Conservation (phyloP, 805 yeast species). For the Saccharomycopsis microspora region DNA sequence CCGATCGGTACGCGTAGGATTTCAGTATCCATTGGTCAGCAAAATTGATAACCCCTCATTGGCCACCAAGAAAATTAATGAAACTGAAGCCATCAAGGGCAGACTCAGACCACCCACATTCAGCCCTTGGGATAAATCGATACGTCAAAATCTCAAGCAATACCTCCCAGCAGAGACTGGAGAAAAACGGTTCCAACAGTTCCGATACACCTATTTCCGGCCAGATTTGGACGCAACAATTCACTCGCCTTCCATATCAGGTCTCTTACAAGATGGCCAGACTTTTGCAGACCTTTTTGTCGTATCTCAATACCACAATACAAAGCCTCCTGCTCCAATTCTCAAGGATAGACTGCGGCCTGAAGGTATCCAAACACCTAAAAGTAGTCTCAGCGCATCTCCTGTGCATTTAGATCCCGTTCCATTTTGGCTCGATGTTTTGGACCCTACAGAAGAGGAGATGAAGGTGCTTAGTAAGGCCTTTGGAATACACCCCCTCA, state of each 20-base stretch:
- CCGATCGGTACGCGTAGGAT: constrained; percentile 7
- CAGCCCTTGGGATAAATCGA: constrained; percentile 55
- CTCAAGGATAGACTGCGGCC: constrained; percentile 10
- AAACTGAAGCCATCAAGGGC: constrained; percentile 45
- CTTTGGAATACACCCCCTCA: constrained; percentile 90
- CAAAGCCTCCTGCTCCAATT: constrained; percentile 12
- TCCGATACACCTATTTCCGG: constrained; percentile 84
- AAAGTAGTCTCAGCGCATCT: neutral
- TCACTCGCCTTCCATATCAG: constrained; percentile 82
- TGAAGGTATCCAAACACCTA: constrained; percentile 8
- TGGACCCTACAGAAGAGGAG: constrained; percentile 92
- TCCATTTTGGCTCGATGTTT: constrained; percentile 90
- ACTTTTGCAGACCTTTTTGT: constrained; percentile 53
- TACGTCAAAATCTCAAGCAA: constrained; percentile 4
- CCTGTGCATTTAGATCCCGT: constrained; percentile 27
- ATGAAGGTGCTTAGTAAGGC: constrained; percentile 86
- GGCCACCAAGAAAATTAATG: constrained; percentile 29
- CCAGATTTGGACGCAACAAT: constrained; percentile 84
- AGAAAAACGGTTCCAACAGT: constrained; percentile 29
- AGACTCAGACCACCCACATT: constrained; percentile 65
- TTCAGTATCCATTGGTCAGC: constrained; percentile 11
- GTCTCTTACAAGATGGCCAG: constrained; percentile 54
- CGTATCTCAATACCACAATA: constrained; percentile 26
- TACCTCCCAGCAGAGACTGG: constrained; percentile 5
- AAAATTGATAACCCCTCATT: constrained; percentile 10